Conservation (phyloP, 371 early-diverging fungal species). For the Phascolomyces articulosus region DNA sequence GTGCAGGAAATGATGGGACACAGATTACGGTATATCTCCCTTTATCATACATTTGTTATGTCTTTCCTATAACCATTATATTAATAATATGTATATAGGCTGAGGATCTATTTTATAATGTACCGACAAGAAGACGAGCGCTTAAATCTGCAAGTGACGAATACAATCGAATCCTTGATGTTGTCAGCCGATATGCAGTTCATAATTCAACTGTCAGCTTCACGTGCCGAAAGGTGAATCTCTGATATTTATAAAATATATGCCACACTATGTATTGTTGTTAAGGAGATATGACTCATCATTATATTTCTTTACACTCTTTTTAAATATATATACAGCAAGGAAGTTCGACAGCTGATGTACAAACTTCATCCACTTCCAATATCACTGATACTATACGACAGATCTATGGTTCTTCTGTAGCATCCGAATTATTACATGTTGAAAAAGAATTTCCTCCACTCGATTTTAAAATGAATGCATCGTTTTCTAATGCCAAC, state of each 20-base stretch:
- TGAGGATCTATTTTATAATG: slow-evolving; percentile 93
- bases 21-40: slow-evolving; percentile 71
- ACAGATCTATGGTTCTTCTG: slow-evolving; percentile 75
- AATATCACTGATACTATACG: slow-evolving; percentile 77
- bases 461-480: slow-evolving; percentile 63
- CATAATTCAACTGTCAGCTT: slow-evolving; percentile 86
- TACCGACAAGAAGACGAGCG: slow-evolving; percentile 81
- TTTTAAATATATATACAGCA: slow-evolving; percentile 35
- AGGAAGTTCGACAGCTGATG: slow-evolving; percentile 71
- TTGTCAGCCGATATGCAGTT: slow-evolving; percentile 88
- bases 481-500: slow-evolving; percentile 83
- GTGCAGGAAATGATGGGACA: slow-evolving; percentile 94
- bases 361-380: slow-evolving; percentile 68
- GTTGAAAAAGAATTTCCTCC: slow-evolving; percentile 45
- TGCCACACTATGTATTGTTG: too few relatives aligned
- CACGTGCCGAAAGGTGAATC: slow-evolving; percentile 81
- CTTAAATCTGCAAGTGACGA: slow-evolving; percentile 85
- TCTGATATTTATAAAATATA: too few relatives aligned
- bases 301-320: neutral
- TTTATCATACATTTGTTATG: neutral
- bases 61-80: too few relatives aligned
- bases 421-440: slow-evolving; percentile 75
- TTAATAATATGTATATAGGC: too few relatives aligned
- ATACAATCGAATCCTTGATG: slow-evolving; percentile 84
- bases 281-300: too few relatives aligned